Conservation (phyloP, 768 basidiomycete species). For the Boletales sp. region DNA sequence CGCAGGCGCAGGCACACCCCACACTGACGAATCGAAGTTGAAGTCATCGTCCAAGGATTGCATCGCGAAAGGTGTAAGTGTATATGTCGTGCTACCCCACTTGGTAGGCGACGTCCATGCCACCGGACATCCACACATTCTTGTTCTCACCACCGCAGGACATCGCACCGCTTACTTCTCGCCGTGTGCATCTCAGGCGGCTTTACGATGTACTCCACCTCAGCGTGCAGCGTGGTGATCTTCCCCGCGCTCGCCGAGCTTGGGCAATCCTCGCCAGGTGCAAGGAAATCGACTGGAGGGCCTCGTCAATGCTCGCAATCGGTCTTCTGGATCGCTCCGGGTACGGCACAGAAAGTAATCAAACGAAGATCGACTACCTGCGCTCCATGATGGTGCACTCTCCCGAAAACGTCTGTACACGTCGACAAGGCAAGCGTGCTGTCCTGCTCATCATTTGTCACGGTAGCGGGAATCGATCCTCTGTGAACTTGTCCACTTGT, state of each 20-base stretch:
- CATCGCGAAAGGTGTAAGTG: conserved; percentile 2
- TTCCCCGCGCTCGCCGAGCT: conserved; percentile 57
- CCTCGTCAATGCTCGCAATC: conserved; percentile 68
- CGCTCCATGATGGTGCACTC: conserved; percentile 68
- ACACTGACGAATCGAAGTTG: conserved; percentile 68
- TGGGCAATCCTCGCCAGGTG: conserved; percentile 77
- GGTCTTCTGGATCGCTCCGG: conserved; percentile 43
- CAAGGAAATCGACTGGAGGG: conserved; percentile 72
- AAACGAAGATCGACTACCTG: conserved; percentile 54
- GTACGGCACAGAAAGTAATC: conserved; percentile 24
- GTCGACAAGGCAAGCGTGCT: conserved; percentile 1
- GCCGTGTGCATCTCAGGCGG: conserved; percentile 71
- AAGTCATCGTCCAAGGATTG: conserved; percentile 67
- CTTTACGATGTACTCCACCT: conserved; percentile 73
- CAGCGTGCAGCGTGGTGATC: conserved; percentile 63
- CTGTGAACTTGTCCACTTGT: conserved; percentile 66
- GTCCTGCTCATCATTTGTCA: conserved; percentile 10
- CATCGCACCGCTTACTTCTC: conserved; percentile 47
- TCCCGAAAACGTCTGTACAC: conserved; percentile 55
- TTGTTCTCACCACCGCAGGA: conserved; percentile 59
- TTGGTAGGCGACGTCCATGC: conserved; percentile 13
- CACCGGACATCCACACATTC: conserved; percentile 40
- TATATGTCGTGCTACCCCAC: conserved; percentile 5
- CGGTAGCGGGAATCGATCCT: conserved; percentile 69
- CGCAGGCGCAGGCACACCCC: conserved; percentile 49